Evolutionary conservation across 495 filamentous ascomycete genomes (phyloP).

Genomic region (Aspergillus asperescens): DNA sequence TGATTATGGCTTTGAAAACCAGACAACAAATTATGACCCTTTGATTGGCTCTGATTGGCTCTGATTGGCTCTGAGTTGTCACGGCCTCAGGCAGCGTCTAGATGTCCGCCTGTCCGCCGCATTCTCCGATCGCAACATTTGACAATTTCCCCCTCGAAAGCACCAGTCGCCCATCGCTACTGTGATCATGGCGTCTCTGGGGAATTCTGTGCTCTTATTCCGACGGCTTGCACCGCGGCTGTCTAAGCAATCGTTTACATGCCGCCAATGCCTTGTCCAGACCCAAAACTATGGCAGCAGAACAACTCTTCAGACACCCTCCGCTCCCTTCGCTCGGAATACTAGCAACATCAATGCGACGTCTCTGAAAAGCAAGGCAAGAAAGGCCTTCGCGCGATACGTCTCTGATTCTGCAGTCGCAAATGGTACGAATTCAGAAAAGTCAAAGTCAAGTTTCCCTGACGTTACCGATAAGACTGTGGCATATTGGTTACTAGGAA

Average conservation of each 20-base stretch:
- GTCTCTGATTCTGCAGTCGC: constrained; percentile 22
- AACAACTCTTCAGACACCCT: constrained; percentile 30
- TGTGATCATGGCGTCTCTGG: constrained; percentile 35
- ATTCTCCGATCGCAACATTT: constrained; percentile 6
- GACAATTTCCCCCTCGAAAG: constrained; percentile 4
- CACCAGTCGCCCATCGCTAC: constrained; percentile 2
- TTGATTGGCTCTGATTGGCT: constrained; percentile 14
- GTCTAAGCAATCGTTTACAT: constrained; percentile 52
- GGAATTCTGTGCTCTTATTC: constrained; percentile 28
- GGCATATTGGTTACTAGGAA: constrained; percentile 89
- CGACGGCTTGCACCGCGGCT: constrained; percentile 45
- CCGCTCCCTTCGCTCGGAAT: constrained; percentile 24
- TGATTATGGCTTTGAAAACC: background rate
- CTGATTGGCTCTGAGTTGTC: constrained; percentile 8
- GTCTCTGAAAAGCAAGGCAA: constrained; percentile 24
- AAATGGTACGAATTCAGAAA: constrained; percentile 14
- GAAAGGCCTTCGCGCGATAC: constrained; percentile 30
- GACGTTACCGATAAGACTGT: constrained; percentile 65
- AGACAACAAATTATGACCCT: constrained; percentile 14
- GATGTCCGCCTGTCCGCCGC: constrained; percentile 5
- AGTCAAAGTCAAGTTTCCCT: constrained; percentile 55
- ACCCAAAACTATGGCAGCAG: constrained; percentile 31
- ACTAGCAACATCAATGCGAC: constrained; percentile 26
- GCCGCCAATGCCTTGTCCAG: constrained; percentile 54
- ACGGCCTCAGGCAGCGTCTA: background rate